Conservation (phyloP, 2,329 filamentous ascomycete genomes). For the Zymoseptoria ardabiliae region DNA sequence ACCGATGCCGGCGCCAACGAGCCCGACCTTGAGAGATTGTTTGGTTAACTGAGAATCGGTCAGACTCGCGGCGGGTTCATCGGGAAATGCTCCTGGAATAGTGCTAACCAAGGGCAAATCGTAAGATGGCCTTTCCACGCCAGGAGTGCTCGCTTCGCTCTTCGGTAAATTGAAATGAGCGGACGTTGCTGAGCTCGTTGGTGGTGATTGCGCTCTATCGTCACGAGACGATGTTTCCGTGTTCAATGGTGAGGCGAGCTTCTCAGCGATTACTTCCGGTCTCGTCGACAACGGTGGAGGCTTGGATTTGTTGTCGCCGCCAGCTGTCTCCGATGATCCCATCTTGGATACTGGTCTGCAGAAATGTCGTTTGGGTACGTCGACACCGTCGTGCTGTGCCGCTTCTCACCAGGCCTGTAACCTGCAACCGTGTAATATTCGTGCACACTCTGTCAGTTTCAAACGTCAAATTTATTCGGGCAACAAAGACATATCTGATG, state of each 20-base stretch:
- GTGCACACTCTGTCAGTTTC: too few relatives aligned
- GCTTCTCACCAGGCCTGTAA: neutral
- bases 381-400: neutral
- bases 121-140: neutral
- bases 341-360: neutral
- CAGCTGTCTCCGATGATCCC: neutral
- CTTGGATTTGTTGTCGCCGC: neutral
- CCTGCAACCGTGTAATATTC: neutral
- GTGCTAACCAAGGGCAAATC: neutral
- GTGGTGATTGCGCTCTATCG: neutral
- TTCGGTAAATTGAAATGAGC: neutral
- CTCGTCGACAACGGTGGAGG: neutral
- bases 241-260: neutral
- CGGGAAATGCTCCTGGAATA: neutral
- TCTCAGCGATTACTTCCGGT: too few relatives aligned
- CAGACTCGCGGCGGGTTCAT: neutral
- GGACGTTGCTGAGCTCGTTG: neutral
- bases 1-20: conserved; percentile 32
- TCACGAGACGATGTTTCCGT: neutral
- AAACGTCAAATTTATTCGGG: too few relatives aligned
- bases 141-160: neutral
- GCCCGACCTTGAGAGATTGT: conserved; percentile 10
- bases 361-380: neutral
- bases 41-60: neutral
- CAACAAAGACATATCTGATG: too few relatives aligned